These are phyloP conservation scores for Paragyromitra xinjiangensis DNA, from an alignment of 495 filamentous ascomycete species.

Conservation along the genomic window DNA sequence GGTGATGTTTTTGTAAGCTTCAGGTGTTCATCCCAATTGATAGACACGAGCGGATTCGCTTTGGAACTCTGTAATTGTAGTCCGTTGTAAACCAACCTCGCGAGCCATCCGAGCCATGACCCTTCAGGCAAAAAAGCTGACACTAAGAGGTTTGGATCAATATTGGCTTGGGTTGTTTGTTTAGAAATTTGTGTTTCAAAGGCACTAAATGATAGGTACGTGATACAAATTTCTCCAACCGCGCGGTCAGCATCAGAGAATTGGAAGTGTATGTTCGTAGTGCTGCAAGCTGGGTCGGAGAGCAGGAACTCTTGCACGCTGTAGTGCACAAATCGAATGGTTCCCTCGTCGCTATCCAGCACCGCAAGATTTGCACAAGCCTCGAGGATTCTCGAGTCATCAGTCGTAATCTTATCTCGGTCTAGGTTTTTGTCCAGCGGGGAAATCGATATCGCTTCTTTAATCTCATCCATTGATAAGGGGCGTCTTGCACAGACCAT, in stretches of 20 bases:
- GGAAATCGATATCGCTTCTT: conserved; percentile 47
- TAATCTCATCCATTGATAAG: conserved; percentile 43
- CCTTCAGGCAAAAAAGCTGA: not conserved
- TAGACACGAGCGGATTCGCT: not conserved
- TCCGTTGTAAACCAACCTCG: too few species aligned
- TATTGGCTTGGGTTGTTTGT: not conserved
- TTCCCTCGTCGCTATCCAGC: conserved; percentile 42
- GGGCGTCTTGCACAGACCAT: conserved; percentile 45
- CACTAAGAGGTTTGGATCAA: not conserved
- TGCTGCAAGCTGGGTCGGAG: not conserved
- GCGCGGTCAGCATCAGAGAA: conserved; percentile 20
- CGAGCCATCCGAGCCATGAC: too few species aligned
- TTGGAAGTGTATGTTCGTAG: conserved; percentile 17
- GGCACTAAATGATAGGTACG: conserved; percentile 37
- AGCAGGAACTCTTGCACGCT: conserved; percentile 49
- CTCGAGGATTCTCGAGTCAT: conserved; percentile 32
- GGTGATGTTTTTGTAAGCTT: not conserved
- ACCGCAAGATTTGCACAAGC: conserved; percentile 48
- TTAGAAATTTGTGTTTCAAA: conserved; percentile 26
- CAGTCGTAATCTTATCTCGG: conserved; percentile 8
- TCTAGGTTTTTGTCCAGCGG: conserved; percentile 29
- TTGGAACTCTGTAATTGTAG: too few species aligned
- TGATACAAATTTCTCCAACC: conserved; percentile 42
- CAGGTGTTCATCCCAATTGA: not conserved
- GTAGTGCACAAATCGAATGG: conserved; percentile 43